These are phyloP conservation scores for Xylaria curta DNA, from an alignment of 495 filamentous ascomycete genomes.

Conservation along the genomic window DNA sequence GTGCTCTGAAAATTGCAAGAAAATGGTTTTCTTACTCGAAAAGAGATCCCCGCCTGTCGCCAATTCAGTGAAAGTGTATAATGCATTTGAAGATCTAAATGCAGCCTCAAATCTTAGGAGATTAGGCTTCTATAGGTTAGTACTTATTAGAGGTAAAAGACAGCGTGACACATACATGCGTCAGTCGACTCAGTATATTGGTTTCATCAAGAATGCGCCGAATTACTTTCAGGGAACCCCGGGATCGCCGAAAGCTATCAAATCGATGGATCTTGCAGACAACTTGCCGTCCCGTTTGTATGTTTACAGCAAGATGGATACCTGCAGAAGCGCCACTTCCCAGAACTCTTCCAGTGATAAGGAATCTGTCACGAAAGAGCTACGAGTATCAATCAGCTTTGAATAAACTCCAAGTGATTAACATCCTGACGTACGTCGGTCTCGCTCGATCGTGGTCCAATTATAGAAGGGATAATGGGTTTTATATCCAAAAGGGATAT, in stretches of 20 bases:
- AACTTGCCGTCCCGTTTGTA: constrained; percentile 67
- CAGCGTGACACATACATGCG: constrained; percentile 63
- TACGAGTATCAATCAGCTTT: constrained; percentile 34
- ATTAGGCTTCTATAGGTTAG: constrained; percentile 25
- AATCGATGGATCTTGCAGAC: constrained; percentile 74
- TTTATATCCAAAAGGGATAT: constrained; percentile 31
- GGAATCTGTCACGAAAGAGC: constrained; percentile 55
- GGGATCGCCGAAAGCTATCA: constrained; percentile 23
- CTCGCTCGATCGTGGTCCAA: constrained; percentile 27
- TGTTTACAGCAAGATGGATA: constrained; percentile 81
- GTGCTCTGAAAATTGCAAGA: background rate
- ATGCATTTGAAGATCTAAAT: constrained; percentile 26
- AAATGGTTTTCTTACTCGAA: constrained; percentile 37
- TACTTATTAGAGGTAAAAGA: background rate
- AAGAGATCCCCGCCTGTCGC: constrained; percentile 69
- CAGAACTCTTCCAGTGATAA: constrained; percentile 63
- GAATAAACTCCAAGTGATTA: background rate
- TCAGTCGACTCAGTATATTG: constrained; percentile 60
- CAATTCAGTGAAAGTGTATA: constrained; percentile 69
- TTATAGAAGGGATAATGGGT: constrained; percentile 22
- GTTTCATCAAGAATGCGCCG: constrained; percentile 56
- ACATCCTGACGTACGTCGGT: constrained; percentile 6
- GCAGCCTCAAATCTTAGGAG: constrained; percentile 29
- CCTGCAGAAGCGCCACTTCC: constrained; percentile 85
- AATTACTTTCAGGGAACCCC: constrained; percentile 18